A percentile compares a stretch with the other conserved stretches of the same genome.
phyloP scores from a whole-genome alignment of 176 grass and related monocot species.

The Pharus latifolius region DNA sequence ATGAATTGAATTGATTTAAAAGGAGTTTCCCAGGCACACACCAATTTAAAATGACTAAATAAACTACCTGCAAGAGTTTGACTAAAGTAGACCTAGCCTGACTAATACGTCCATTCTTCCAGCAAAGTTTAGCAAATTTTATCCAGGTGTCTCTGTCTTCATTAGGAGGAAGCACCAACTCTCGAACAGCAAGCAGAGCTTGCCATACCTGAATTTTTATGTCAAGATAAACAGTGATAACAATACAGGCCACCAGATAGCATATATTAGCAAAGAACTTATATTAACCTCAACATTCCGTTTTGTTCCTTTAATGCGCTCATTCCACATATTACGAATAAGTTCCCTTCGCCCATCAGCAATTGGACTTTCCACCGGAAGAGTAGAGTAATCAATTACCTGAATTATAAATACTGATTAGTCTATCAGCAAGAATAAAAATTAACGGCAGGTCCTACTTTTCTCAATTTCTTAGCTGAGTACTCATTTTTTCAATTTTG shows the following conservation, averaged over 20 bases:
- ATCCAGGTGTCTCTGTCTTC: slow-evolving; percentile 98
- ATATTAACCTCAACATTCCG: slow-evolving; percentile 86
- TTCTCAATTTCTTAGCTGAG: no score
- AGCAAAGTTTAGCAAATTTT: slow-evolving; percentile 96
- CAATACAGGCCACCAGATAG: background rate
- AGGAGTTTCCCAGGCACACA: background rate
- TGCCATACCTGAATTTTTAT: slow-evolving; percentile 79
- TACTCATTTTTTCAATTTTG: no score
- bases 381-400: slow-evolving; percentile 98
- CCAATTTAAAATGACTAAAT: background rate
- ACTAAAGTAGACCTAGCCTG: slow-evolving; percentile 94
- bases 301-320: slow-evolving; percentile 94
- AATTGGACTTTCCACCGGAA: slow-evolving; percentile 64
- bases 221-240: slow-evolving; percentile 13
- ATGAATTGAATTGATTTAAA: slow-evolving; percentile 5
- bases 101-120: slow-evolving; percentile 86
- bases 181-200: slow-evolving; percentile 80
- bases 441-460: background rate
- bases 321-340: slow-evolving; percentile 99
- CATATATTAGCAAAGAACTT: slow-evolving; percentile 11
- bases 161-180: slow-evolving; percentile 95
- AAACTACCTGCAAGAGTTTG: slow-evolving; percentile 82
- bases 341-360: slow-evolving; percentile 83
- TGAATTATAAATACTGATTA: slow-evolving; percentile 22
- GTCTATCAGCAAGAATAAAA: no score